These are phyloP conservation scores for Holtermanniella nyarrowii DNA, from an alignment of 768 basidiomycete genomes.

Conservation along the genomic window DNA sequence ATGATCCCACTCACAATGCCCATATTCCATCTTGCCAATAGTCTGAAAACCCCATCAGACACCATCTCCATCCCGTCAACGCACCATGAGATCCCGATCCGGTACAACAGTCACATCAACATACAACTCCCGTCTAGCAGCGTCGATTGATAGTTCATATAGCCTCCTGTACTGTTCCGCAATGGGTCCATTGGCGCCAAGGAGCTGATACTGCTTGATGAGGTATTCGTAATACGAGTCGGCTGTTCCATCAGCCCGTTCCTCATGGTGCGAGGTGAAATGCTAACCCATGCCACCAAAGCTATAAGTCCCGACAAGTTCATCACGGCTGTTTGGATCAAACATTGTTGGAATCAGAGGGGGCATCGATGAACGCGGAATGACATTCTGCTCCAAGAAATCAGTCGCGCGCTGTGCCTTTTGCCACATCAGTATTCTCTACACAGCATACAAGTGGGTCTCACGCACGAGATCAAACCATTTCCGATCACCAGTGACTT, in stretches of 20 bases:
- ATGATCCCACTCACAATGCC: not conserved
- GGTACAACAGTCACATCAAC: constrained; percentile 36
- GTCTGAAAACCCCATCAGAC: not conserved
- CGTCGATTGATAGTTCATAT: constrained; percentile 40
- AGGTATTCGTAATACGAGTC: constrained; percentile 43
- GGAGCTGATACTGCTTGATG: constrained; percentile 44
- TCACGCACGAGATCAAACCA: constrained; percentile 38
- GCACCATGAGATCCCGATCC: constrained; percentile 14
- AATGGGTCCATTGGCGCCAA: constrained; percentile 20
- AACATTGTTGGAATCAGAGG: constrained; percentile 38
- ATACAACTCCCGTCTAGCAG: constrained; percentile 31
- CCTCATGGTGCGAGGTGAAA: not conserved
- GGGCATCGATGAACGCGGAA: constrained; percentile 16
- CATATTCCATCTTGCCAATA: constrained; percentile 19
- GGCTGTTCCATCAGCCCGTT: constrained; percentile 5
- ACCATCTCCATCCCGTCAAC: not conserved
- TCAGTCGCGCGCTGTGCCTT: constrained; percentile 42
- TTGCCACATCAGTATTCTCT: too few relatives aligned
- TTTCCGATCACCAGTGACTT: constrained; percentile 40
- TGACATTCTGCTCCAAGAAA: constrained; percentile 32
- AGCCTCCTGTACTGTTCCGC: constrained; percentile 38
- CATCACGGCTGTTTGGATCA: constrained; percentile 9
- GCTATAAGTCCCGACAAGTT: constrained; percentile 33
- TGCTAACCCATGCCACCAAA: constrained; percentile 39
- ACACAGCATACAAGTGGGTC: not conserved